Evolutionary conservation across 768 basidiomycete genomes (phyloP).

Genomic region (Suillus plorans): DNA sequence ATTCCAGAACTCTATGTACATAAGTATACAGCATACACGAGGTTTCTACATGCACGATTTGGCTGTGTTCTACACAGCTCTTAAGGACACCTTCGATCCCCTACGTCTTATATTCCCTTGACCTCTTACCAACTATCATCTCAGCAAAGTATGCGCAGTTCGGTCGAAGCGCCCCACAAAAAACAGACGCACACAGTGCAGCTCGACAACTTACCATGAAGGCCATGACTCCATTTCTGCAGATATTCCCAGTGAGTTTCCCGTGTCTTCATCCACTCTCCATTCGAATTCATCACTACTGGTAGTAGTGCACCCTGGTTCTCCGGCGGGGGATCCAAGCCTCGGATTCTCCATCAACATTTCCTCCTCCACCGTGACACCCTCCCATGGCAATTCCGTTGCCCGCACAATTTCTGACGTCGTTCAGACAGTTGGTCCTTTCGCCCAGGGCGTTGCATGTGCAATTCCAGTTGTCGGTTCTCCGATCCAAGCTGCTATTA

Average conservation of each 20-base stretch:
- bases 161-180: not conserved
- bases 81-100: not conserved
- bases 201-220: not conserved
- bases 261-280: not conserved
- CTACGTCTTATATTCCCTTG: not conserved
- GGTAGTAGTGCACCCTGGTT: not conserved
- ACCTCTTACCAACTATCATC: not conserved
- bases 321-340: not conserved
- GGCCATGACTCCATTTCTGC: not conserved
- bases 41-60: not conserved
- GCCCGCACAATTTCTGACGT: not conserved
- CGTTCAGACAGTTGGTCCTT: not conserved
- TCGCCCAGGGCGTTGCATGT: not conserved
- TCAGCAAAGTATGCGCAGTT: not conserved
- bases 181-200: not conserved
- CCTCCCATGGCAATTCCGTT: not conserved
- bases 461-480: not conserved
- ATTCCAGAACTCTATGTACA: too few species aligned
- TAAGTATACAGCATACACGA: not conserved
- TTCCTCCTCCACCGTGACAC: not conserved
- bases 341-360: not conserved
- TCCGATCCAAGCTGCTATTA: not conserved
- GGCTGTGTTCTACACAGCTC: not conserved
- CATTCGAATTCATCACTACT: not conserved
- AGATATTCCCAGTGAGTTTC: not conserved